Evolutionary conservation across 345 rosid genomes (phyloP).

Genomic region (Brassica cretica): DNA sequence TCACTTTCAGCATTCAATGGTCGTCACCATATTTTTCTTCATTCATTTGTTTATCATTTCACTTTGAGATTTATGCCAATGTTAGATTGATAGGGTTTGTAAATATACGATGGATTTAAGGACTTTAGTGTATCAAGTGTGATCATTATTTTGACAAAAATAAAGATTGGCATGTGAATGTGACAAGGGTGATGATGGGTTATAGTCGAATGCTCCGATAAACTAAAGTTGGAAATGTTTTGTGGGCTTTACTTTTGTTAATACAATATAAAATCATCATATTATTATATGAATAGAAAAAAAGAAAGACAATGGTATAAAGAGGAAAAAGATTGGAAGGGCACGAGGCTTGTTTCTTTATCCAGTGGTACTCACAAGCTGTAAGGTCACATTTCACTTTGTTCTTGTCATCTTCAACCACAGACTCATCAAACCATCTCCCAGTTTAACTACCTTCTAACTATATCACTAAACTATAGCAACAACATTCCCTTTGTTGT

Average conservation of each 20-base stretch:
- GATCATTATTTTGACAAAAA: neutral
- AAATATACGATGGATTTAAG: neutral
- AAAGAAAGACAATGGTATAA: conserved; percentile 32
- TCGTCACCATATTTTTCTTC: conserved; percentile 12
- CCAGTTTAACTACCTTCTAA: conserved; percentile 21
- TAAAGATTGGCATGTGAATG: conserved; percentile 26
- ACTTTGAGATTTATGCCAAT: neutral
- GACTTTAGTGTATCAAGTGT: neutral
- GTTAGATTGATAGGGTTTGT: neutral
- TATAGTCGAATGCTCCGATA: conserved; percentile 32
- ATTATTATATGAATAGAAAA: conserved; percentile 5
- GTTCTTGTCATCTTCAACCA: conserved; percentile 30
- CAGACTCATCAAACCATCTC: conserved; percentile 6
- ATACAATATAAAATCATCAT: neutral
- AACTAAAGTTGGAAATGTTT: conserved; percentile 39
- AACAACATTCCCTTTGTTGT: conserved; percentile 1
- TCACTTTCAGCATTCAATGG: conserved; percentile 28
- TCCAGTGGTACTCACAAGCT: conserved; percentile 22
- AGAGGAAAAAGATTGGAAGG: conserved; percentile 36
- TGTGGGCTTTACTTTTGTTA: conserved; percentile 39
- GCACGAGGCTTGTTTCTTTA: conserved; percentile 46
- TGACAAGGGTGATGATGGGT: conserved; percentile 34
- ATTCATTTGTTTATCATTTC: conserved; percentile 10
- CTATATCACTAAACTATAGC: conserved; percentile 27
- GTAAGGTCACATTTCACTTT: conserved; percentile 36